These are phyloP conservation scores for Podaxis sp. DNA, from an alignment of 768 basidiomycete genomes.

Conservation along the genomic window DNA sequence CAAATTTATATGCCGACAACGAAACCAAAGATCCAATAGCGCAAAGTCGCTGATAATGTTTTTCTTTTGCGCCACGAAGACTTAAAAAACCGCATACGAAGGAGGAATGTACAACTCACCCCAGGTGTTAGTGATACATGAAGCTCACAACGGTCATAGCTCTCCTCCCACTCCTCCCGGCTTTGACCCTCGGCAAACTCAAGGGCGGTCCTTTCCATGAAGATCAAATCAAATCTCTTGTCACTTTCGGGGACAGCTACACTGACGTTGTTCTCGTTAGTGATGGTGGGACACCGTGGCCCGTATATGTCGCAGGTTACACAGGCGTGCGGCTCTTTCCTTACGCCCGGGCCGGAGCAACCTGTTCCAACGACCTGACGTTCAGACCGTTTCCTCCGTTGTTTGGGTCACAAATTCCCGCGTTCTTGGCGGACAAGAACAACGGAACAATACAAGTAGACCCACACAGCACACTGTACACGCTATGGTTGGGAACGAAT, in stretches of 20 bases:
- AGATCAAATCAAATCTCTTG: constrained; percentile 58
- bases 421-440: constrained; percentile 42
- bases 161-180: background rate
- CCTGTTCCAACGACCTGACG: constrained; percentile 65
- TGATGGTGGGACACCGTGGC: constrained; percentile 55
- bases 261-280: constrained; percentile 46
- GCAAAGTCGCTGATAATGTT: no score
- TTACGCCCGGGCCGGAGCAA: constrained; percentile 62
- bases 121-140: background rate
- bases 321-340: constrained; percentile 52
- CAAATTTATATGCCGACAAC: background rate
- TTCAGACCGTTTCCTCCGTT: constrained; percentile 57
- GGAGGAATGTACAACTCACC: background rate
- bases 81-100: background rate
- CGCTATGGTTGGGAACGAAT: constrained; percentile 69
- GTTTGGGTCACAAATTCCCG: constrained; percentile 57
- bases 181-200: background rate
- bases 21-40: background rate
- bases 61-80: no score
- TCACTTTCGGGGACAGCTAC: constrained; percentile 70
- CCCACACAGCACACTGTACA: constrained; percentile 54
- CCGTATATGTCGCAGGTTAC: constrained; percentile 57
- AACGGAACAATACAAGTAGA: constrained; percentile 42
- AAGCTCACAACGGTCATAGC: background rate
- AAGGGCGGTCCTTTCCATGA: constrained; percentile 19